These are phyloP conservation scores for Anisodus acutangulus DNA, from an alignment of 257 asterid species.

Conservation along the genomic window DNA sequence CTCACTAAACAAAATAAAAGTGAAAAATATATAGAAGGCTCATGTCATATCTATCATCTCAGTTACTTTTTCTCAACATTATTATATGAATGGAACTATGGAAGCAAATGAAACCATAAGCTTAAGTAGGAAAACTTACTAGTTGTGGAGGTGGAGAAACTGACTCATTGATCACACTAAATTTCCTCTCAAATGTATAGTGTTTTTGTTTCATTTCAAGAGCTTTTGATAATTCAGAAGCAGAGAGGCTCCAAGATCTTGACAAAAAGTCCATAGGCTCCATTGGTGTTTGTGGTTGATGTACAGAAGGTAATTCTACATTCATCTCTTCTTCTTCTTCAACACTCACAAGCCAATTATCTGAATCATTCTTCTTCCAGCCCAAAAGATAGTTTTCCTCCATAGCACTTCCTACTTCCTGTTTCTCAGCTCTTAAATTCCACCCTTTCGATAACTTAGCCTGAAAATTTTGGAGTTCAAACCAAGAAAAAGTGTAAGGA, in stretches of 20 bases:
- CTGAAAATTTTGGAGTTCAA: not conserved
- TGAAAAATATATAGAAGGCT: no score
- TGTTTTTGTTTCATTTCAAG: constrained; percentile 56
- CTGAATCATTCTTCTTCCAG: constrained; percentile 45
- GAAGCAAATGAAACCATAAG: not conserved
- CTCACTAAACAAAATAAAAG: no score
- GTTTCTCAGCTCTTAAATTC: not conserved
- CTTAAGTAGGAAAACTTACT: constrained; percentile 44
- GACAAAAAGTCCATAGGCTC: constrained; percentile 91
- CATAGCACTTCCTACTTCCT: constrained; percentile 32
- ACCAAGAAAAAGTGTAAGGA: not conserved
- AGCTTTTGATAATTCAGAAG: constrained; percentile 70
- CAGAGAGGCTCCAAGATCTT: constrained; percentile 87
- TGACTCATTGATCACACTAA: constrained; percentile 44
- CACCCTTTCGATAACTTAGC: not conserved
- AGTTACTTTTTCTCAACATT: not conserved
- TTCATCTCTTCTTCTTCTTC: constrained; percentile 45
- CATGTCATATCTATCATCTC: no score
- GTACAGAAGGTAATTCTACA: constrained; percentile 53
- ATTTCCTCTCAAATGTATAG: constrained; percentile 47
- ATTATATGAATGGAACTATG: not conserved
- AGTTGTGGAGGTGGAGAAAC: constrained; percentile 33
- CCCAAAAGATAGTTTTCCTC: constrained; percentile 42
- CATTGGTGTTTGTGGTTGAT: constrained; percentile 79
- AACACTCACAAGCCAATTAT: constrained; percentile 51